These are phyloP conservation scores for Ambrosiella beaveri DNA, from an alignment of 2,329 filamentous ascomycete genomes.

Conservation along the genomic window DNA sequence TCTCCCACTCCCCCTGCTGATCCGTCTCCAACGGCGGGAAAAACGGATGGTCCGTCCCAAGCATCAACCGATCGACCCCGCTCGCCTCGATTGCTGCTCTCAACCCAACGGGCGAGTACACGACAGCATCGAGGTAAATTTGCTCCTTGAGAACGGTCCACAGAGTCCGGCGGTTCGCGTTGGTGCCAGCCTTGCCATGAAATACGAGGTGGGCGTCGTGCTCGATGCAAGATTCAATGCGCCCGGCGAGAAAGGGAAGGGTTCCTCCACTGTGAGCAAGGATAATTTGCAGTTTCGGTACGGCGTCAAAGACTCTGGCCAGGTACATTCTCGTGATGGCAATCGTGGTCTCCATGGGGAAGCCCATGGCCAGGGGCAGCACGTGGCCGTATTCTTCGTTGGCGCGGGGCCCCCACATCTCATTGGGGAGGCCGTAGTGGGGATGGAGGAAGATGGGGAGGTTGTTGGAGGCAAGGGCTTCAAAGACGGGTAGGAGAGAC, in stretches of 20 bases:
- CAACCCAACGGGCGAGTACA: constrained; percentile 60
- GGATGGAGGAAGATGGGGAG: constrained; percentile 73
- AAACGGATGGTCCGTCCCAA: constrained; percentile 72
- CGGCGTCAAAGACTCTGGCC: constrained; percentile 67
- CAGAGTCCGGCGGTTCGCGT: constrained; percentile 26
- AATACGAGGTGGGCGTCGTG: constrained; percentile 63
- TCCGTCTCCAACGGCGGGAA: constrained; percentile 56
- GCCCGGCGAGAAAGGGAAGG: constrained; percentile 70
- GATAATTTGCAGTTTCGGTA: constrained; percentile 51
- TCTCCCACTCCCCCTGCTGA: constrained; percentile 50
- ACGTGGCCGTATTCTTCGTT: constrained; percentile 66
- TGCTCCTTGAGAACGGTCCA: constrained; percentile 49
- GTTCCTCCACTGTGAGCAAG: constrained; percentile 81
- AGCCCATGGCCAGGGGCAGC: constrained; percentile 67
- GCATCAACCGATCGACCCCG: constrained; percentile 55
- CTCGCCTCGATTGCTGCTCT: constrained; percentile 52
- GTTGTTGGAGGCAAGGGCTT: constrained; percentile 44
- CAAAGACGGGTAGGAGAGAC: constrained; percentile 52
- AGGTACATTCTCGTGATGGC: constrained; percentile 75
- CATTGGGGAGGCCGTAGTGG: constrained; percentile 71
- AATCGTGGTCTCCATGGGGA: constrained; percentile 85
- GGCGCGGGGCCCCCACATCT: constrained; percentile 59
- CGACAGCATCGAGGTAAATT: constrained; percentile 74
- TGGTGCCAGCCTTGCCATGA: constrained; percentile 35
- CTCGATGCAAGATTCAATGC: constrained; percentile 72